Conservation (phyloP, 768 basidiomycete species). For the Mycena filopes region DNA sequence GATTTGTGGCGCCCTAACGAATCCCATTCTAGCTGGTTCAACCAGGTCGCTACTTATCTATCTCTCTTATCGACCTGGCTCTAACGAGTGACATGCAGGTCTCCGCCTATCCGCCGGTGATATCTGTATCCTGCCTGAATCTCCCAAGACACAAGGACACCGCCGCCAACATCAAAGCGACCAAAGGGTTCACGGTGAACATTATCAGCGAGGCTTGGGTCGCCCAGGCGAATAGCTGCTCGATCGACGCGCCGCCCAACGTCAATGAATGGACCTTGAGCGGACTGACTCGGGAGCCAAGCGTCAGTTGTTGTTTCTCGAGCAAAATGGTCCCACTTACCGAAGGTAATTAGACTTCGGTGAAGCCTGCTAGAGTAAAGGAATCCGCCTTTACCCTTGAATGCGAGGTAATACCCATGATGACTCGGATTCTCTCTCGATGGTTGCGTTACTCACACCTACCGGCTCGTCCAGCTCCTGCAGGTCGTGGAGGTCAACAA, state of each 20-base stretch:
- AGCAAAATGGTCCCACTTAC: slow-evolving; percentile 6
- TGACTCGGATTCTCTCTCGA: background rate
- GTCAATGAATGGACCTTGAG: slow-evolving; percentile 71
- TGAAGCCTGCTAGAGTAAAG: slow-evolving; percentile 65
- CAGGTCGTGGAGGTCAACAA: slow-evolving; percentile 54
- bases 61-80: background rate
- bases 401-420: too few relatives aligned
- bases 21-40: slow-evolving; percentile 53
- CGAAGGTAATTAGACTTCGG: slow-evolving; percentile 47
- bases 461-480: slow-evolving; percentile 49
- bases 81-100: slow-evolving; percentile 44
- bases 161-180: slow-evolving; percentile 68
- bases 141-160: slow-evolving; percentile 61
- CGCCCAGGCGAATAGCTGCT: slow-evolving; percentile 63
- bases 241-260: slow-evolving; percentile 63
- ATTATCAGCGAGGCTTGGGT: slow-evolving; percentile 80
- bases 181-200: slow-evolving; percentile 77
- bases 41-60: slow-evolving; percentile 39
- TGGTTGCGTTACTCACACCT: slow-evolving; percentile 35
- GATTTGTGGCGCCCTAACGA: background rate
- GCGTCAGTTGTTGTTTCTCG: slow-evolving; percentile 51
- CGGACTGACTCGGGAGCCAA: slow-evolving; percentile 66
- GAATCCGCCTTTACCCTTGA: slow-evolving; percentile 75
- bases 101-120: slow-evolving; percentile 68
- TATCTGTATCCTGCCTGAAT: slow-evolving; percentile 61